Base-by-base conservation (phyloP, 371 early-diverging fungal genomes). In the Mucor mucedo region DNA sequence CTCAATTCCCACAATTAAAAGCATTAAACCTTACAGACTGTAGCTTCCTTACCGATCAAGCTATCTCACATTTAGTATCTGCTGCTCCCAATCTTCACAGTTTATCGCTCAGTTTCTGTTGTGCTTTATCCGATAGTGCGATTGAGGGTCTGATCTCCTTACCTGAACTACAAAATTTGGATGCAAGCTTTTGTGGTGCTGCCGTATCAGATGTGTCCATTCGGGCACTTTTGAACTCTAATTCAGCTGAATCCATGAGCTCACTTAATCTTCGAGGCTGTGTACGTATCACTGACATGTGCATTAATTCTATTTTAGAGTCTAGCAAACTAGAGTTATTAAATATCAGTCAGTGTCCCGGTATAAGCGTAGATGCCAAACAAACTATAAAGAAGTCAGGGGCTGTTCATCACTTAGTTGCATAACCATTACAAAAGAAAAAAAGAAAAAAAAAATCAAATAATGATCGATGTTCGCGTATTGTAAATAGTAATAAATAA, bases 21-120 rank as follows among this genome's bases (percentile, higher is more conserved):
- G 75, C 80, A 14, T 75, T 94, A 4, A 77, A 79, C 48, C 75
- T 94, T 10, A 84, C 82, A 29, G 94, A 94, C 66, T 94, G 94
- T 72, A 88, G 89, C 10, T 92, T 93, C 60, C 68, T 94, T 28
- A 88, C 90, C 0, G 92, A 93, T 58, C 79, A 76, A 14, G 86
- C 93, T 0, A 82, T 92, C 32, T 63, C 77, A 2, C 61, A 73
- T 33, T 92, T 14, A 85, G 89, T 40, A 92, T 92, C 68, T 92
- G 94, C 69, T 92, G 93, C 72, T 84, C 93, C 0, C 66, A 91
- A 40, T 88, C 89, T 5, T 1, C 62, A 78, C 45, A 58, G 68
- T 5, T 69, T 91, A 7, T 82, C 83, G 6, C 73, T 94, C 11
- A 88, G 89, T 33, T 94, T 94, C 63, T 94, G 94, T 65, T 94